These are phyloP conservation scores for Silene coronaria DNA, from an alignment of 179 eudicot genomes.

Conservation along the genomic window DNA sequence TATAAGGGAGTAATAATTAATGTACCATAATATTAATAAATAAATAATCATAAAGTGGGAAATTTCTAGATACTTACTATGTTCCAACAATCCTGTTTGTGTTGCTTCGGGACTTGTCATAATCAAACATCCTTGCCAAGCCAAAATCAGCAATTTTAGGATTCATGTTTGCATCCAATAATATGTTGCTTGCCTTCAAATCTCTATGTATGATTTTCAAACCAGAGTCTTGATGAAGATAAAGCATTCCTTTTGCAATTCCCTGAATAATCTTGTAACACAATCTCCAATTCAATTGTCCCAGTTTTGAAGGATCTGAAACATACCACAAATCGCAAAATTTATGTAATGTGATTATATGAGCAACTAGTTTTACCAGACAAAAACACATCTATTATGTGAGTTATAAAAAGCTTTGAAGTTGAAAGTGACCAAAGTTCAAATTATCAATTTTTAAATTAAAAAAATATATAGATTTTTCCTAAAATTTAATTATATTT, in stretches of 20 bases:
- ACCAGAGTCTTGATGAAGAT: conserved; percentile 28
- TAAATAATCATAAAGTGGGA: too few species aligned
- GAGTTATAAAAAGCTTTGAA: too few species aligned
- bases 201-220: conserved; percentile 24
- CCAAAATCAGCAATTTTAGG: conserved; percentile 27
- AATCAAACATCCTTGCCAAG: conserved; percentile 23
- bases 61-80: conserved; percentile 26
- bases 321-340: background rate
- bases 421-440: too few species aligned
- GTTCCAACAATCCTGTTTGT: conserved; percentile 21
- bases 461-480: too few species aligned
- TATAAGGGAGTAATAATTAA: too few species aligned
- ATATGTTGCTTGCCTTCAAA: conserved; percentile 21
- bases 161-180: conserved; percentile 23
- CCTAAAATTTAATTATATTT: too few species aligned
- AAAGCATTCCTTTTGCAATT: conserved; percentile 24
- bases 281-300: conserved; percentile 13
- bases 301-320: conserved; percentile 17
- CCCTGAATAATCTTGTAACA: conserved; percentile 25
- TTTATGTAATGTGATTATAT: conserved; percentile 12
- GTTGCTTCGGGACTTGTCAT: conserved; percentile 10
- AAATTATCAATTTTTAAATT: too few species aligned
- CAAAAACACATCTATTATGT: conserved; percentile 16
- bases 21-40: too few species aligned
- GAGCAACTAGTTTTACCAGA: conserved; percentile 27